Percentiles rank a stretch among this genome's conserved stretches.
Evolutionary conservation across 371 early-diverging fungal species (phyloP).

Genomic region (Choanephora cucurbitarum): DNA sequence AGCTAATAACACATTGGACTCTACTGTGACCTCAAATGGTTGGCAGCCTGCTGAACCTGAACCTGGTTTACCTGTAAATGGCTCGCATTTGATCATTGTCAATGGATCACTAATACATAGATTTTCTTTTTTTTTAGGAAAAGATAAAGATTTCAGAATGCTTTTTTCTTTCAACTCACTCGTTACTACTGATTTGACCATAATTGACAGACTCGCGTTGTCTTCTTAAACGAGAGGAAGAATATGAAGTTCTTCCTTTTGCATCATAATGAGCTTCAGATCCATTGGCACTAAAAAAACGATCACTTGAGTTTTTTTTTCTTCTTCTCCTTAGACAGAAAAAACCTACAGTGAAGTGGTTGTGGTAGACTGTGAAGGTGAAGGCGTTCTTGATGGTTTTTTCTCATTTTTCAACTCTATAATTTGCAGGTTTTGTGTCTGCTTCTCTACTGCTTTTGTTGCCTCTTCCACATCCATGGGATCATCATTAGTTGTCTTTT

Average conservation of each 20-base stretch:
- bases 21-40: conserved; percentile 74
- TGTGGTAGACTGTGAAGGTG: conserved; percentile 4
- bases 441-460: conserved; percentile 1
- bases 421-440: conserved; percentile 1
- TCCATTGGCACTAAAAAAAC: conserved; percentile 4
- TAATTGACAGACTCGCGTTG: conserved; percentile 41
- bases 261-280: conserved; percentile 32
- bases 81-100: conserved; percentile 81
- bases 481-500: neutral
- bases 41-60: conserved; percentile 69
- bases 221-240: conserved; percentile 40
- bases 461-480: conserved; percentile 10
- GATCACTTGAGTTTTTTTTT: neutral
- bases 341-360: conserved; percentile 10
- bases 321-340: no score
- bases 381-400: neutral
- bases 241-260: conserved; percentile 48
- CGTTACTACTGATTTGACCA: conserved; percentile 38
- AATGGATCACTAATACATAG: conserved; percentile 62
- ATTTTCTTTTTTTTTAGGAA: conserved; percentile 1
- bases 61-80: conserved; percentile 71
- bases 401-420: neutral
- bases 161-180: no score
- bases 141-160: no score
- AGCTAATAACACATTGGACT: conserved; percentile 73